A percentile compares a stretch with the other conserved stretches of the same genome.
Conservation (phyloP, 805 yeast genomes). For the Cyberlindnera amylophila region DNA sequence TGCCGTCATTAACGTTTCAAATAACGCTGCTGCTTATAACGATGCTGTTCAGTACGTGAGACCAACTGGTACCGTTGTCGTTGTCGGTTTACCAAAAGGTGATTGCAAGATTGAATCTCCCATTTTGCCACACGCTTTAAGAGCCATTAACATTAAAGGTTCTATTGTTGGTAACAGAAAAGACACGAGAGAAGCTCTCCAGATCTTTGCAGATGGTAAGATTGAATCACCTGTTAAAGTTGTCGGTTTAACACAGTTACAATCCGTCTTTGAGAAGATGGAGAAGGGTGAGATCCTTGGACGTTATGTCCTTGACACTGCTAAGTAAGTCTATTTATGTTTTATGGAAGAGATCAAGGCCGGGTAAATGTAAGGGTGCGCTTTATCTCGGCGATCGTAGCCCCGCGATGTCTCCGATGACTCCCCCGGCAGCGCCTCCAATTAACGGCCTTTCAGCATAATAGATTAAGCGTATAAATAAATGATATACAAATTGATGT, state of each 20-base stretch:
- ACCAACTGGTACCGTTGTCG: constrained; percentile 61
- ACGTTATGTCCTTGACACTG: constrained; percentile 55
- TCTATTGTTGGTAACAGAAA: constrained; percentile 65
- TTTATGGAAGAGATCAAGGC: too few species aligned
- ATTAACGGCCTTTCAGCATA: too few species aligned
- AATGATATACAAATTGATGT: too few species aligned
- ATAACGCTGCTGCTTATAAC: constrained; percentile 54
- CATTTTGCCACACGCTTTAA: constrained; percentile 26
- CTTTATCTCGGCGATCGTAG: too few species aligned
- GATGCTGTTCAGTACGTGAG: constrained; percentile 54
- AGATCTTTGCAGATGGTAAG: constrained; percentile 60
- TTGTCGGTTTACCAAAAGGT: constrained; percentile 71
- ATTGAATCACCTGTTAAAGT: constrained; percentile 55
- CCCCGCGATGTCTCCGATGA: constrained; percentile 11
- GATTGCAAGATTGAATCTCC: constrained; percentile 49
- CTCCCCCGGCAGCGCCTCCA: too few species aligned
- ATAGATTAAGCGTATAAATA: too few species aligned
- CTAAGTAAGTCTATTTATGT: too few species aligned
- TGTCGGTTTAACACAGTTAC: constrained; percentile 49
- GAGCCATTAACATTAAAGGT: constrained; percentile 46
- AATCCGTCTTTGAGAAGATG: constrained; percentile 48
- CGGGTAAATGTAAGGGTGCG: too few species aligned
- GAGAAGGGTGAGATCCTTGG: constrained; percentile 57
- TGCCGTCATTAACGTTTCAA: constrained; percentile 64
- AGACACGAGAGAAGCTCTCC: constrained; percentile 48